Evolutionary conservation across 495 filamentous ascomycete species (phyloP).

Genomic region (Friedmanniomyces simplex): DNA sequence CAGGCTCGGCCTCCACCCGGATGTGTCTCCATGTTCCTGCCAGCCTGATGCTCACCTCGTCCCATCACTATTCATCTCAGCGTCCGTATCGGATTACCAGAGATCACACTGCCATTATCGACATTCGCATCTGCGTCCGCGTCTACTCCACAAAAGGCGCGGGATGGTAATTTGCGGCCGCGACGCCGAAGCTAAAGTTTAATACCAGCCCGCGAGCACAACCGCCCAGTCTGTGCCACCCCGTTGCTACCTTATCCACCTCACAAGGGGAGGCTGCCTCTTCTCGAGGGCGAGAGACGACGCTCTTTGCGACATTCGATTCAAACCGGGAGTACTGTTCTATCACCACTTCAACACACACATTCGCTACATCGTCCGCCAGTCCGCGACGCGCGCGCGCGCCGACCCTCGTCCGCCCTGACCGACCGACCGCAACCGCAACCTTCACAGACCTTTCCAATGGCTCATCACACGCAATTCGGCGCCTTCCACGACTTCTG

Average conservation of each 20-base stretch:
- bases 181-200: neutral
- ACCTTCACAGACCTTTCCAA: neutral
- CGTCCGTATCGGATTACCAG: neutral
- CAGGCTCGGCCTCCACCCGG: neutral
- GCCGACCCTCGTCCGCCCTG: neutral
- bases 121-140: neutral
- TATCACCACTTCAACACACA: too few relatives aligned
- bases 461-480: constrained; percentile 26
- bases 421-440: neutral
- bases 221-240: too few relatives aligned
- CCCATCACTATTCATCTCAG: neutral
- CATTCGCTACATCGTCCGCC: neutral
- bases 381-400: neutral
- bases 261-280: too few relatives aligned
- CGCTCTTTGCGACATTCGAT: too few relatives aligned
- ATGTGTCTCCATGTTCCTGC: neutral
- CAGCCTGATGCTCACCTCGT: neutral
- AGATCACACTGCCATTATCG: neutral
- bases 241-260: too few relatives aligned
- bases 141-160: neutral
- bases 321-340: too few relatives aligned
- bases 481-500: constrained; percentile 94
- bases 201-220: too few relatives aligned
- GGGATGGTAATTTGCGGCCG: neutral
- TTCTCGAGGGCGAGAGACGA: too few relatives aligned